Base-by-base conservation (phyloP, 2,329 filamentous ascomycete genomes). In the Aaosphaeria pasadenensis region DNA sequence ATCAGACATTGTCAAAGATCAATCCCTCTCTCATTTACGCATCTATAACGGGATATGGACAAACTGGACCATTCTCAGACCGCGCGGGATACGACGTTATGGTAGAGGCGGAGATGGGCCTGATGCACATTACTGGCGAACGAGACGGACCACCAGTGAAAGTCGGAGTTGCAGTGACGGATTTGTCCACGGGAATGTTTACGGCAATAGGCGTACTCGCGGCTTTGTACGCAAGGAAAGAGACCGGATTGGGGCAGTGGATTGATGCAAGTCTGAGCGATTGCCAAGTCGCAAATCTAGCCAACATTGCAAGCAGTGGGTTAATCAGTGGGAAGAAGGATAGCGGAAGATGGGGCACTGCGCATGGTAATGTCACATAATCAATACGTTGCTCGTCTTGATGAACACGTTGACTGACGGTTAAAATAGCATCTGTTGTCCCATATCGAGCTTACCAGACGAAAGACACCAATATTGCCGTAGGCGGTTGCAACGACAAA, bases 41-140 rank as follows among this genome's bases (percentile, higher is more conserved):
- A 6, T 96, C 90, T 55, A 95, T 97, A 57, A 97, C 94, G 0
- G 94, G 94, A 1, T 97, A 96, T 63, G 94, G 94, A 1, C 94
- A 97, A 69, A 95, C 88, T 1, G 94, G 94, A 0, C 92, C 94
- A 0, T 95, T 94, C 70, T 83, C 86, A 9, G 82, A 85, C 54
- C 82, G 94, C 9, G 91, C 94, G 2, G 94, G 94, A 6, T 99
- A 97, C 77, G 94, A 99, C 71, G 94, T 99, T 58, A 97, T 99
- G 92, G 91, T 99, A 5, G 94, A 97, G 74, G 94, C 91, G 38
- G 94, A 97, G 70, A 94, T 97, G 75, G 94, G 94, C 1, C 75
- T 99, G 47, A 97, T 97, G 94, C 94, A 99, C 72, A 97, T 99
- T 59, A 99, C 94, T 0, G 94, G 94, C 13, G 83, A 84, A 54